Base-by-base conservation (phyloP, 768 basidiomycete species). In the Rubroboletus pulcherrimus region DNA sequence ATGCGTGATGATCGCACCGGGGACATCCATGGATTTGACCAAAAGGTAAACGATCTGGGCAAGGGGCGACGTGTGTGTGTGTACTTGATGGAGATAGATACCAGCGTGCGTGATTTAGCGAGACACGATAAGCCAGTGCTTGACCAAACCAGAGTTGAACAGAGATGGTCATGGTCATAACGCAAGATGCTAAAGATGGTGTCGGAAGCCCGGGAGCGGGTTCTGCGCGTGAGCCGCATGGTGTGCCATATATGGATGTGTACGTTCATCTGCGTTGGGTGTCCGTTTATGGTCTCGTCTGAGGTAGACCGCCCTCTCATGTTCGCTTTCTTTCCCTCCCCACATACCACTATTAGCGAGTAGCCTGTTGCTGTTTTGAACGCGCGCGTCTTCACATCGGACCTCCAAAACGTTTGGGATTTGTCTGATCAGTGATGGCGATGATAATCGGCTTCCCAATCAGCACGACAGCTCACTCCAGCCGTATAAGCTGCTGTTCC, bases 401-500 rank as follows among this genome's bases (percentile, higher is more conserved):
- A 59, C 57, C 54, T 40, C 35, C 12, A 55, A 65, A 50, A 31
- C 9, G 4, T 0, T 40, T 57, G 9, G 7, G 44, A 68, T 68
- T 66, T 66, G 66, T 56, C 66, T 63, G 66, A 26, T 26, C 5
- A 26, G 26, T 26, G 26, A 61, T 55, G 50, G 42, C 31, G 39
- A 56, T 41, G 45, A 55, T 40, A 49, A 52, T 41, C 33, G 21
- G 17, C 12, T 42, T 45, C 57, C 42, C 46, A 46, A 61, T 61
- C 51, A 31, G 39, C 49, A 37, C 33, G 10, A 49, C 55, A 34
- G 24, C 15, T 3, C 21, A 33, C 33, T 7, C 11, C 0, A 12
- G 51, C 33, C 17, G 57, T 29, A 47, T 17, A 11, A n/a, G 33
- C 11, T 44, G 40, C 37, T 29, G 15, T 14, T 26, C 26, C 26